Evolutionary conservation across 2,329 filamentous ascomycete species (phyloP).

Genomic region (Parastagonospora nodorum): DNA sequence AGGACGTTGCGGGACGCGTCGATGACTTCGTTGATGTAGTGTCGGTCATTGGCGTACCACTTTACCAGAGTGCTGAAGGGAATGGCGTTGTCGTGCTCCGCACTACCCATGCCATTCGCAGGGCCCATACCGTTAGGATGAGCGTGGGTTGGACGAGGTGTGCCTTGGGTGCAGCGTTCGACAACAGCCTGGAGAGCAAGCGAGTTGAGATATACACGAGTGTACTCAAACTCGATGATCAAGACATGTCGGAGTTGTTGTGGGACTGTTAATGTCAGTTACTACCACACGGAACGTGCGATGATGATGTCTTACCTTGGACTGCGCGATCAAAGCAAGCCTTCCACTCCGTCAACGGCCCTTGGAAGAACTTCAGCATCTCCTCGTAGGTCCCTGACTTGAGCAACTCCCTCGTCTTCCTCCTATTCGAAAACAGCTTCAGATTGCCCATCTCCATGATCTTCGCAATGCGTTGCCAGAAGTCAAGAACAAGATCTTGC

Average conservation of each 20-base stretch:
- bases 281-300: conserved; percentile 1
- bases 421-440: conserved; percentile 82
- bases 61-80: conserved; percentile 52
- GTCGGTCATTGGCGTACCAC: conserved; percentile 63
- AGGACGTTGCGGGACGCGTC: conserved; percentile 79
- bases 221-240: conserved; percentile 94
- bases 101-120: conserved; percentile 17
- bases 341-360: conserved; percentile 78
- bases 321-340: conserved; percentile 78
- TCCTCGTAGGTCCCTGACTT: conserved; percentile 83
- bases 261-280: conserved; percentile 51
- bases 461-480: conserved; percentile 92
- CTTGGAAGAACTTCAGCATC: conserved; percentile 79
- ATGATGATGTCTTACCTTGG: conserved; percentile 43
- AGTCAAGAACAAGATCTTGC: conserved; percentile 70
- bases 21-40: conserved; percentile 72
- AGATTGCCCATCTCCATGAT: conserved; percentile 92
- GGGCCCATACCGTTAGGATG: conserved; percentile 30
- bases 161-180: conserved; percentile 84
- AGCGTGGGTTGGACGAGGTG: conserved; percentile 48
- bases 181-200: conserved; percentile 93
- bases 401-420: conserved; percentile 87
- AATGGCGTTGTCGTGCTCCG: conserved; percentile 49
- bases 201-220: conserved; percentile 92
- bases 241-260: conserved; percentile 73